phyloP scores from a whole-genome alignment of 768 basidiomycete genomes.

The Piloderma croceum region DNA sequence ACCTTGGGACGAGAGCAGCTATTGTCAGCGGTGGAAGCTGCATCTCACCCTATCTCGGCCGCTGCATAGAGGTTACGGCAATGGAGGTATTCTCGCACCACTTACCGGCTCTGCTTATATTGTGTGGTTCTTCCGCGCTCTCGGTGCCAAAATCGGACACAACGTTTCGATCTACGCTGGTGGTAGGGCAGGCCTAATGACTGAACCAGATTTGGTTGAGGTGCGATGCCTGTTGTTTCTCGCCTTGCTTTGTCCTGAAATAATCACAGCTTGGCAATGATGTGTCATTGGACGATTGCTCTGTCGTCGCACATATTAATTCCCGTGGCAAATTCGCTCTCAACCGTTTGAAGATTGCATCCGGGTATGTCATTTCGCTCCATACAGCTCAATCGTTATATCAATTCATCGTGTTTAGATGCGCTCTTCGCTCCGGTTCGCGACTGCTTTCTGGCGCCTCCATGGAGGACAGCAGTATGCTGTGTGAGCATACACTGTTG shows the following conservation, averaged over 20 bases:
- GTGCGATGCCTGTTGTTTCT: slow-evolving; percentile 18
- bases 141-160: slow-evolving; percentile 40
- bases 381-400: not conserved
- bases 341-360: slow-evolving; percentile 36
- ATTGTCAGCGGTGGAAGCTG: slow-evolving; percentile 47
- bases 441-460: slow-evolving; percentile 44
- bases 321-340: slow-evolving; percentile 41
- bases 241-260: not conserved
- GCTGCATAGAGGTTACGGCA: slow-evolving; percentile 37
- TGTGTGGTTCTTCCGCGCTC: slow-evolving; percentile 39
- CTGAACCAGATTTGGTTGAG: slow-evolving; percentile 42
- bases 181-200: slow-evolving; percentile 37
- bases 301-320: slow-evolving; percentile 44
- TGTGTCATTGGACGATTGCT: slow-evolving; percentile 41
- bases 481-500: slow-evolving; percentile 42
- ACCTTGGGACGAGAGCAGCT: slow-evolving; percentile 43
- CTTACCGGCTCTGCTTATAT: slow-evolving; percentile 38
- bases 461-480: slow-evolving; percentile 46
- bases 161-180: slow-evolving; percentile 38
- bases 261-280: slow-evolving; percentile 34
- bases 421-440: slow-evolving; percentile 41
- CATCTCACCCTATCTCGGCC: slow-evolving; percentile 34
- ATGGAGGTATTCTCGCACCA: slow-evolving; percentile 35
- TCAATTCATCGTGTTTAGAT: slow-evolving; percentile 16
- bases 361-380: slow-evolving; percentile 22